A percentile compares a stretch with the other conserved stretches of the same genome.
Conservation (phyloP, 768 basidiomycete species). For the Boletus eberwhitei region DNA sequence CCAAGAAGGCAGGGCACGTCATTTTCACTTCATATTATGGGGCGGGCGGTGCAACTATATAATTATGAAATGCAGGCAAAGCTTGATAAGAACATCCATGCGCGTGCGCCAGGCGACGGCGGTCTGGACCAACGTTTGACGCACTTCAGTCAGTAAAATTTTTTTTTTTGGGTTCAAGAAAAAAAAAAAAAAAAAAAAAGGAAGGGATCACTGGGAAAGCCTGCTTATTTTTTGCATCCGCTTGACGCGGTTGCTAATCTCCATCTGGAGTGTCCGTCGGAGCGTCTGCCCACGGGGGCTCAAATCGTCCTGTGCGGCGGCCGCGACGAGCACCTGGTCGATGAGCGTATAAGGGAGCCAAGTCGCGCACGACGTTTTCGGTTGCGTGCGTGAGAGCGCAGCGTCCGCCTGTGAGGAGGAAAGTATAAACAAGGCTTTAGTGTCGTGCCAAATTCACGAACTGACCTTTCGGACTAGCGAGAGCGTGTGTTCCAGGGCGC, state of each 20-base stretch:
- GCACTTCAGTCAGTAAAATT: not conserved
- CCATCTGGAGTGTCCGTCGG: constrained; percentile 51
- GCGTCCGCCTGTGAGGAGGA: constrained; percentile 44
- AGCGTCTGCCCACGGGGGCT: constrained; percentile 40
- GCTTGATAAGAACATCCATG: not conserved
- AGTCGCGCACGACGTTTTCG: constrained; percentile 55
- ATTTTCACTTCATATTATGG: constrained; percentile 1
- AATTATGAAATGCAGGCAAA: constrained; percentile 9
- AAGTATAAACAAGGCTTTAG: constrained; percentile 9
- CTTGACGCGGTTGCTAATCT: constrained; percentile 62
- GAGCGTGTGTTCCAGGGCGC: constrained; percentile 71
- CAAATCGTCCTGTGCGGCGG: constrained; percentile 49
- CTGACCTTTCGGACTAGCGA: constrained; percentile 71
- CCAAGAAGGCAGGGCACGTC: constrained; percentile 1
- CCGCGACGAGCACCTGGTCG: constrained; percentile 74
- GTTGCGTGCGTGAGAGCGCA: constrained; percentile 48
- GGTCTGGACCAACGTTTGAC: not conserved
- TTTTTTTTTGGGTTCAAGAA: not conserved
- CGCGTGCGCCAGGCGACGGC: too few relatives aligned
- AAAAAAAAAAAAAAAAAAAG: not conserved
- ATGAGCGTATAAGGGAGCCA: constrained; percentile 85
- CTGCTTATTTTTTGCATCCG: constrained; percentile 65
- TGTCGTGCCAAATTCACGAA: not conserved
- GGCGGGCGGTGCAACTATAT: not conserved
- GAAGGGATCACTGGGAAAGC: constrained; percentile 21